Conservation (phyloP, 495 filamentous ascomycete species). For the Podospora conica region DNA sequence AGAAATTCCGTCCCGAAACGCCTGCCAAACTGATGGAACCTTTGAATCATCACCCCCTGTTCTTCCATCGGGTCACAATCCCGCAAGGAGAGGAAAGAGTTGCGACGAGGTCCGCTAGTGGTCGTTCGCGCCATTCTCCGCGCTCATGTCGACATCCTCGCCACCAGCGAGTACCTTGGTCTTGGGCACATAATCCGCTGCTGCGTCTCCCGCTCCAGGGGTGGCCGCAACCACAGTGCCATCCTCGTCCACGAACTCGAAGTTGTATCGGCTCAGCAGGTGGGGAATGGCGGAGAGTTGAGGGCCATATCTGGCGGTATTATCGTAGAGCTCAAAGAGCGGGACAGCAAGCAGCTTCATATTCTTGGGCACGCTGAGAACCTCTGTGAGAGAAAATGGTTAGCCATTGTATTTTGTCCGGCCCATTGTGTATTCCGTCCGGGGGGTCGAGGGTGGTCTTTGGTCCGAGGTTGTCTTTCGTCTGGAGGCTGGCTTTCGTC, state of each 20-base stretch:
- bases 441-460: too few species aligned
- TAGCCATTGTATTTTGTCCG: slow-evolving; percentile 7
- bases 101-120: neutral
- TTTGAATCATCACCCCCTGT: neutral
- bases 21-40: neutral
- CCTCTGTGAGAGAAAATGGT: slow-evolving; percentile 51
- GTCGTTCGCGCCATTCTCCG: slow-evolving; percentile 23
- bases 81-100: neutral
- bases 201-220: slow-evolving; percentile 53
- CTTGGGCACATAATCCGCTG: slow-evolving; percentile 49
- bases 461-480: too few species aligned
- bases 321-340: slow-evolving; percentile 96
- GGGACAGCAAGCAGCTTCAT: slow-evolving; percentile 98
- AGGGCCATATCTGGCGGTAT: slow-evolving; percentile 88
- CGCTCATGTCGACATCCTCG: slow-evolving; percentile 52
- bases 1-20: neutral
- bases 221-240: slow-evolving; percentile 83
- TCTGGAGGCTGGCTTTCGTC: too few species aligned
- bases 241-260: slow-evolving; percentile 95
- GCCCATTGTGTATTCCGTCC: neutral
- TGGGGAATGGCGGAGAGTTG: slow-evolving; percentile 96
- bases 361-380: slow-evolving; percentile 97
- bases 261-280: slow-evolving; percentile 87
- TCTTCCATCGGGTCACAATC: too few species aligned
- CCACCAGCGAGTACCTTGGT: slow-evolving; percentile 74